Evolutionary conservation across 495 filamentous ascomycete species (phyloP), one percentile per base, ranked within the genome.

Genomic region (Pyrenula aspistea): DNA sequence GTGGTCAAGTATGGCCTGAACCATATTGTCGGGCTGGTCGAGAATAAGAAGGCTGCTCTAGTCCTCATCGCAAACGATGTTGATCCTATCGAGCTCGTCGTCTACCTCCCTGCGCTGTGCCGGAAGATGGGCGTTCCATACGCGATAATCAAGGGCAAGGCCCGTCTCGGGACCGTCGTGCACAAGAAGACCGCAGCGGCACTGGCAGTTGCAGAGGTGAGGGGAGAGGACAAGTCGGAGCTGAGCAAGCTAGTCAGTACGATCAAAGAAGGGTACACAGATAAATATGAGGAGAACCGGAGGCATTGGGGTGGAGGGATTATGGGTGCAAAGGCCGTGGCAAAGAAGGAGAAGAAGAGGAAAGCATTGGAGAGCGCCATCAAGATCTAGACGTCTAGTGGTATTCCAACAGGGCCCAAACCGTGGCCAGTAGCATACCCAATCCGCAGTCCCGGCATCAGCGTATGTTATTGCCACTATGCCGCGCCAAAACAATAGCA

Each of bases 111-210:
- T 62, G 91, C 94, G 71, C 84, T 99, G 66, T 99, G 94, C 87
- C 85, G 89, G 75, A 99, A 99, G 89, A 97, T 99, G 91, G 94
- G 94, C 77, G 82, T 98, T 63, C 94, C 94, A 56, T 99, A 96
- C 74, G 92, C 90, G 70, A 99, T 99, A 68, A 84, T 97, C 69
- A 99, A 97, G 86, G 94, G 94, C 76, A 99, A 99, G 86, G 92
- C 94, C 63, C 84, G 94, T 75, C 88, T 97, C 66, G 94, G 94
- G 65, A 96, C 93, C 59, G 91, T 97, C 65, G 91, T 99, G 67
- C 94, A 97, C 88, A 94, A 99, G 84, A 99, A 98, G 94, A 97
- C 94, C 61, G 88, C 94, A 71, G 91, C 94, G 62, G 94, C 96
- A 55, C 83, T 97, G 62, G 93, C 92, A 68, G 68, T 99, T 63